Evolutionary conservation across 768 basidiomycete species (phyloP).

Genomic region (Glaciozyma antarctica): DNA sequence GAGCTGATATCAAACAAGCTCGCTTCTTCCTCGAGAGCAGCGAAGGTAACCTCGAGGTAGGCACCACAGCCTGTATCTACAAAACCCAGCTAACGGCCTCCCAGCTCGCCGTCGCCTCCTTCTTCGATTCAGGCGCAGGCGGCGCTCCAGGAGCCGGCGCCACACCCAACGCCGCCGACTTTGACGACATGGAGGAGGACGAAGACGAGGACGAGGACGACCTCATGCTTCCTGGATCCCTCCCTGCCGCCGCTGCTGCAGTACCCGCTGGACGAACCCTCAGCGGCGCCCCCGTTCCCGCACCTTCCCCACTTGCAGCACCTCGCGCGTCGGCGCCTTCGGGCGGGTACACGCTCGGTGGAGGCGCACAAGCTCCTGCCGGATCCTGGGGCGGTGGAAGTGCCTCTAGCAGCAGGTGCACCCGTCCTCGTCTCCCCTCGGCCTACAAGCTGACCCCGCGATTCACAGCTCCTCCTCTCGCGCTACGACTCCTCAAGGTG

Average conservation of each 20-base stretch:
- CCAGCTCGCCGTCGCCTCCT: slow-evolving; percentile 26
- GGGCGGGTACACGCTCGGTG: slow-evolving; percentile 11
- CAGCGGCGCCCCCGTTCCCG: background rate
- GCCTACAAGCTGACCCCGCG: background rate
- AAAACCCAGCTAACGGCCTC: background rate
- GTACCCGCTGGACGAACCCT: background rate
- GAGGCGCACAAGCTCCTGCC: slow-evolving; percentile 2
- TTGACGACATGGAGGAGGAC: slow-evolving; percentile 3
- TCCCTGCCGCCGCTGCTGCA: background rate
- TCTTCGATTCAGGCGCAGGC: slow-evolving; percentile 20
- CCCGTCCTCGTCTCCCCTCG: background rate
- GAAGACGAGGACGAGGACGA: slow-evolving; percentile 14
- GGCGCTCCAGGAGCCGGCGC: background rate
- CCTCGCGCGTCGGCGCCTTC: background rate
- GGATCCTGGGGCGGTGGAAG: slow-evolving; percentile 12
- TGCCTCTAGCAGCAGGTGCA: background rate
- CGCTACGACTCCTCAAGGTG: slow-evolving; percentile 9
- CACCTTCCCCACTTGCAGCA: background rate
- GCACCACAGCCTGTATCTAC: rapidly evolving
- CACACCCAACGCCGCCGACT: background rate
- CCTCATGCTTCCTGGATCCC: background rate
- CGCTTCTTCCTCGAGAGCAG: slow-evolving; percentile 32
- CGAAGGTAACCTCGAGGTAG: slow-evolving; percentile 26
- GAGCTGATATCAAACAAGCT: slow-evolving; percentile 16
- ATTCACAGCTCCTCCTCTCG: slow-evolving; percentile 5